Evolutionary conservation across 306 rosid species (phyloP), one percentile per base, ranked within the genome.

Genomic region (Alnus glutinosa): DNA sequence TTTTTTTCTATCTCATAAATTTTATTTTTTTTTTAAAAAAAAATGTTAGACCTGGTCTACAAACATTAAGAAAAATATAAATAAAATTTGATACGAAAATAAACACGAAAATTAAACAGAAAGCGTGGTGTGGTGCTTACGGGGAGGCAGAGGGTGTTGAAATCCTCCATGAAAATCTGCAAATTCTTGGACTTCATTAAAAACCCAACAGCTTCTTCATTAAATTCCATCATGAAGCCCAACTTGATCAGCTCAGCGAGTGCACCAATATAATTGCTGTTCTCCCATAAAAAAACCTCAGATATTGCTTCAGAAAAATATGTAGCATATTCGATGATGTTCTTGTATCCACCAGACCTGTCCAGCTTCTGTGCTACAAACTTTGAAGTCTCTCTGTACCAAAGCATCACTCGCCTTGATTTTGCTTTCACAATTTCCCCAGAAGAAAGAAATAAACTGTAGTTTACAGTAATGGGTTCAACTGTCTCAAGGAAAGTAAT

Each of bases 181-280:
- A 93, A 68, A 74, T 89, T 88, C 79, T 80, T 89, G 73, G 89
- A 88, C 77, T 87, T 89, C 97, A 93, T 87, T 9, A 87, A 78
- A 71, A 89, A 89, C 0, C 81, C 83, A 52, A 93, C 77, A 7
- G 76, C 91, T 55, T 79, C 90, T 50, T 83, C 89, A 30, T 93
- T 77, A 71, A 91, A 93, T 11, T 88, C 77, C 58, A 90, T 47
- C 28, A 90, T 52, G 82, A 82, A 86, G 9, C 82, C 98, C 73
- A 91, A n/a, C 79, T 64, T 87, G 82, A 93, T 78, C 42, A 91
- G 87, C 81, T 91, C 90, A 46, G 94, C 73, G 12, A 91, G 90
- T 23, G 86, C 74, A 77, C 72, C 57, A 4, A 91, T 82, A 48
- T 80, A 80, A 78, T 91, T 91, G 14, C 64, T 58, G 69, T 86